Evolutionary conservation across 768 basidiomycete species (phyloP).

Genomic region (Filobasidium floriforme): DNA sequence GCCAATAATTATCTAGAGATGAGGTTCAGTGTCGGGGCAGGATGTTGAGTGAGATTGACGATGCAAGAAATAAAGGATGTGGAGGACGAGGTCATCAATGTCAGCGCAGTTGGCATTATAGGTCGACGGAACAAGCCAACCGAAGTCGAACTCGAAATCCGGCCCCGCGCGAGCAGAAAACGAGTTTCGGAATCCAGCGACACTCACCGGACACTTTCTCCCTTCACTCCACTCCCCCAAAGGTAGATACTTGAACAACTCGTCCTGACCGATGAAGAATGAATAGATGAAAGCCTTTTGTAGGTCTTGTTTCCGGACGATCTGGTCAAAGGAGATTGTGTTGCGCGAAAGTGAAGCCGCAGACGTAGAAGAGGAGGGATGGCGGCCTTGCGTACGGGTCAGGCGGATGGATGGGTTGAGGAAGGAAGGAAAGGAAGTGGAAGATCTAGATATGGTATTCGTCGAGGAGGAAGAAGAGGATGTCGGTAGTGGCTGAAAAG

Average conservation of each 20-base stretch:
- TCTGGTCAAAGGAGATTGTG: conserved; percentile 18
- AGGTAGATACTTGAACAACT: conserved; percentile 20
- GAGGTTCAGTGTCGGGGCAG: not conserved
- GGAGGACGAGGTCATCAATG: not conserved
- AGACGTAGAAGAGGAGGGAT: not conserved
- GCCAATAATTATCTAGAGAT: conserved; percentile 14
- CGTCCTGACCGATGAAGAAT: conserved; percentile 21
- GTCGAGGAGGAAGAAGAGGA: not conserved
- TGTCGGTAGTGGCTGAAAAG: not conserved
- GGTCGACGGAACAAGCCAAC: not conserved
- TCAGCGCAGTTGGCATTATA: too few relatives aligned
- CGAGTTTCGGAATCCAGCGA: too few relatives aligned
- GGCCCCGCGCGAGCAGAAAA: too few relatives aligned
- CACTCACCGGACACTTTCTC: conserved; percentile 6
- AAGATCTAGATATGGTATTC: not conserved
- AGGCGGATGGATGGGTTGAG: conserved; percentile 14
- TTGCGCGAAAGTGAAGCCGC: conserved; percentile 7
- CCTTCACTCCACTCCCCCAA: not conserved
- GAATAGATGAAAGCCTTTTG: conserved; percentile 16
- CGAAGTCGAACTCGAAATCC: not conserved
- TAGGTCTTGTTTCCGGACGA: conserved; percentile 13
- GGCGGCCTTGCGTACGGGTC: conserved; percentile 17
- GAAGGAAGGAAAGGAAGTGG: conserved; percentile 1
- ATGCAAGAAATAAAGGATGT: not conserved
- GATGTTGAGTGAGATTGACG: not conserved